Conservation (phyloP, 306 rosid genomes). For the Cucumis hystrix region DNA sequence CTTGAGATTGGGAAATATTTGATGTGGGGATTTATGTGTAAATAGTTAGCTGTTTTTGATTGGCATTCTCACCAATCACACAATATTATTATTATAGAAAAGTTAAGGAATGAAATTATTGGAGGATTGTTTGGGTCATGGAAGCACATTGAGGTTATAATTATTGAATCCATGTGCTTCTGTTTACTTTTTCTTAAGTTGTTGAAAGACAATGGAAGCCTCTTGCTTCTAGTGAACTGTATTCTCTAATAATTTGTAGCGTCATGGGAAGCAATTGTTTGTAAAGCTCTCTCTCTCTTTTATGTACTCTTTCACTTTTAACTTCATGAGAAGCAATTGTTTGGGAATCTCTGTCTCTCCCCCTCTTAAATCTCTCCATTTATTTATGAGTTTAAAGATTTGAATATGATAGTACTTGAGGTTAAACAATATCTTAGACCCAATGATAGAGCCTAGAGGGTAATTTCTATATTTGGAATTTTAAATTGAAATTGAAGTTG, state of each 20-base stretch:
- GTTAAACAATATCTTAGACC: no score
- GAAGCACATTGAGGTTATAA: conserved; percentile 51
- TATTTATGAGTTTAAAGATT: no score
- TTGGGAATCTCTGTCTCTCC: not conserved
- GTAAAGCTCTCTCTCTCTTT: not conserved
- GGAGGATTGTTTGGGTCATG: conserved; percentile 15
- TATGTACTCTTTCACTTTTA: not conserved
- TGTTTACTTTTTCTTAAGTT: not conserved
- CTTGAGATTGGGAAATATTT: conserved; percentile 26
- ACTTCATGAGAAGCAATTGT: not conserved
- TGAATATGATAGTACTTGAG: no score
- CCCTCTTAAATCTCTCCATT: no score
- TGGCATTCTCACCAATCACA: not conserved
- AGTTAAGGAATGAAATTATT: not conserved
- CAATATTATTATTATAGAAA: not conserved
- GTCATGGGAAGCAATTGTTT: not conserved
- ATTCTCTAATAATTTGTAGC: not conserved
- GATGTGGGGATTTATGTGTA: conserved; percentile 28
- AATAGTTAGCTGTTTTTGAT: conserved; percentile 12
- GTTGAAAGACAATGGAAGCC: conserved; percentile 2
- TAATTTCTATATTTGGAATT: no score
- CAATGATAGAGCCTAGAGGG: no score
- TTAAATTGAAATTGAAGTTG: no score
- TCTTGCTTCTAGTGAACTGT: not conserved
- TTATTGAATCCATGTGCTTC: conserved; percentile 56